Base-by-base conservation (phyloP, 2,329 filamentous ascomycete genomes). In the Aspergillus japonicus region DNA sequence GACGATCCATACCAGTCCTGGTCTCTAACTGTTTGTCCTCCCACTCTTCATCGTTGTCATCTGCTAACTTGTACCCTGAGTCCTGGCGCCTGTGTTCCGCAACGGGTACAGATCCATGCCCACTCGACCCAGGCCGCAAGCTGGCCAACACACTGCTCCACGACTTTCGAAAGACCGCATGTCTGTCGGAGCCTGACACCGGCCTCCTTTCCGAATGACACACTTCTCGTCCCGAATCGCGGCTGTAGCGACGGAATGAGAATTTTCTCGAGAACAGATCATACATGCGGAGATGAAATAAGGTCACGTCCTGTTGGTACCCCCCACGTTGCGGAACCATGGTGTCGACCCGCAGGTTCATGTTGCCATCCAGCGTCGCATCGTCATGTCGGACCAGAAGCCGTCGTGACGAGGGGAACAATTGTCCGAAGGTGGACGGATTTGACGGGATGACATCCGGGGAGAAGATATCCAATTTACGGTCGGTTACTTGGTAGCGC, bases 281-380 rank as follows among this genome's bases (percentile, higher is more conserved):
- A 73, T 96, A 89, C 92, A 99, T 96, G 69, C 92, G 90, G 61
- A 98, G 82, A 75, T 99, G 94, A 77, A 97, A 98, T 51, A 99
- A 87, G 5, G 87, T 91, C 68, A 90, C 85, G 67, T 87, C 86
- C 63, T 87, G 85, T 64, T 85, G 85, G 55, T 78, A 77, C 47
- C 83, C 81, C 47, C 84, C 84, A 26, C 83, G 82, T 26, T 80
- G 78, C 26, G 80, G 77, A 50, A 91, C 85, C 63, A 90, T 81
- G 5, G 91, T 94, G 73, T 96, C 93, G 60, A 98, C 83, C 33
- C 93, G 88, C 59, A 99, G 83, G 73, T 98, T 98, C 92, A 97
- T 96, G 81, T 97, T 96, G 39, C 94, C 94, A 73, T 99, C 94
- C 4, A 88, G 78, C 0, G 92, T 95, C 52, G 91, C 87, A 76